A percentile compares a stretch with the other conserved stretches of the same genome.
These are phyloP conservation scores for Wallacemonas sp. DNA, from an alignment of 208 protist genomes.

Conservation along the genomic window DNA sequence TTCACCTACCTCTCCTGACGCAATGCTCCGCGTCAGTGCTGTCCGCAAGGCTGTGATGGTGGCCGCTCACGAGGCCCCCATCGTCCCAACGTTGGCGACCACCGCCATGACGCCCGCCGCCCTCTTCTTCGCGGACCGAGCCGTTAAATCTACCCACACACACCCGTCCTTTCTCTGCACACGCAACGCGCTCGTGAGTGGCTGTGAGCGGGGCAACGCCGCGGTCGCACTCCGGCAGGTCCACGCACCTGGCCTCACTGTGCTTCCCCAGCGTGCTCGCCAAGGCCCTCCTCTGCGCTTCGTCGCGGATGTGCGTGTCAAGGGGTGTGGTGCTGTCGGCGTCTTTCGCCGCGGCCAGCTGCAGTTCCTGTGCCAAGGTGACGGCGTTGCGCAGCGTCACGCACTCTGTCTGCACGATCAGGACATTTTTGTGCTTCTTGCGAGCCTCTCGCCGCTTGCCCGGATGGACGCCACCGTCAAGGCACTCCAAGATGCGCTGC, in stretches of 20 bases:
- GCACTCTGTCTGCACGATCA: slow-evolving; percentile 45
- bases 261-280: background rate
- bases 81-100: background rate
- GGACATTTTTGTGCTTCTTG: slow-evolving; percentile 63
- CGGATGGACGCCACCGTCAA: slow-evolving; percentile 26
- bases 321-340: slow-evolving; percentile 46
- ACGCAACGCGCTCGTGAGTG: slow-evolving; percentile 11
- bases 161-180: slow-evolving; percentile 64
- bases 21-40: slow-evolving; percentile 8
- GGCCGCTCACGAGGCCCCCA: background rate
- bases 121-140: slow-evolving; percentile 75
- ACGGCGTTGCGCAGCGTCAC: slow-evolving; percentile 41
- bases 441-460: slow-evolving; percentile 25
- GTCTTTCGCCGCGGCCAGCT: slow-evolving; percentile 50
- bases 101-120: slow-evolving; percentile 8
- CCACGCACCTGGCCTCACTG: slow-evolving; percentile 2
- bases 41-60: background rate
- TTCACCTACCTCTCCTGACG: background rate
- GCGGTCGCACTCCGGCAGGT: slow-evolving; percentile 27
- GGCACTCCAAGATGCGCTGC: slow-evolving; percentile 15
- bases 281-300: slow-evolving; percentile 16
- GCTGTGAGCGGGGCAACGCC: slow-evolving; percentile 33
- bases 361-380: slow-evolving; percentile 66
- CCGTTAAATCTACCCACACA: slow-evolving; percentile 57
- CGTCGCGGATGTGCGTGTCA: slow-evolving; percentile 37